Conservation (phyloP, 2,329 filamentous ascomycete genomes). For the Ophiosphaerella narmari region DNA sequence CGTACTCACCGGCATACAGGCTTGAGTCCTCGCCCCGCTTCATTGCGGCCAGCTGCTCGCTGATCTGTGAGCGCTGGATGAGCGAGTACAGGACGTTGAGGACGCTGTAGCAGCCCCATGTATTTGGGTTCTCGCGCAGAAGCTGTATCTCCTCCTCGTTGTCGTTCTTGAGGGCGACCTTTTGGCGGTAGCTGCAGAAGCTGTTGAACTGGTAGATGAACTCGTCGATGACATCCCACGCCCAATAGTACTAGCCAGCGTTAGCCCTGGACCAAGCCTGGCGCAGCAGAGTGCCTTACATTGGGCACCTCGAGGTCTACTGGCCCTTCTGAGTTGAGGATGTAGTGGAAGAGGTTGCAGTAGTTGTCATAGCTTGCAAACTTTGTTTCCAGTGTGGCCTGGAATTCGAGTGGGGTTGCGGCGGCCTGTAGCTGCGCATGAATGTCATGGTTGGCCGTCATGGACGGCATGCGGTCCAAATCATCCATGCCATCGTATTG, state of each 20-base stretch:
- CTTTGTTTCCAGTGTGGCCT: conserved; percentile 93
- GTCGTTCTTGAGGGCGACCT: conserved; percentile 78
- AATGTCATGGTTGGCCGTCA: conserved; percentile 82
- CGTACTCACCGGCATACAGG: conserved; percentile 91
- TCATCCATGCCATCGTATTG: conserved; percentile 89
- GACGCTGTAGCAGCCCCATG: conserved; percentile 99
- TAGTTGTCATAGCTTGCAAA: conserved; percentile 99
- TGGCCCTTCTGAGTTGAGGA: conserved; percentile 98
- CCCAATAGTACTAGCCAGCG: conserved; percentile 85
- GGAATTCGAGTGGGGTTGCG: conserved; percentile 93
- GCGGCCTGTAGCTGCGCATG: conserved; percentile 89
- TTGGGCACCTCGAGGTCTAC: conserved; percentile 96
- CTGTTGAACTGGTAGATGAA: conserved; percentile 99
- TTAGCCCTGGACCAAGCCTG: conserved; percentile 12
- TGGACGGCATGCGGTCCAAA: conserved; percentile 68
- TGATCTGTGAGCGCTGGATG: conserved; percentile 97
- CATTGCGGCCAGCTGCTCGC: conserved; percentile 92
- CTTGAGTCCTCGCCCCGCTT: conserved; percentile 91
- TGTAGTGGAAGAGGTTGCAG: conserved; percentile 99
- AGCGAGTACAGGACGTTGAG: conserved; percentile 99
- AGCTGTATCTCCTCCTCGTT: conserved; percentile 92
- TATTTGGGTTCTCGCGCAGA: conserved; percentile 95
- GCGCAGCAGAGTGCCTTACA: conserved; percentile 62
- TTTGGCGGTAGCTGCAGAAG: conserved; percentile 95
- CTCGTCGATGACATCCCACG: conserved; percentile 99